Evolutionary conservation across 169 alveolate genomes (phyloP).

Genomic region (Plasmodium cynomolgi): DNA sequence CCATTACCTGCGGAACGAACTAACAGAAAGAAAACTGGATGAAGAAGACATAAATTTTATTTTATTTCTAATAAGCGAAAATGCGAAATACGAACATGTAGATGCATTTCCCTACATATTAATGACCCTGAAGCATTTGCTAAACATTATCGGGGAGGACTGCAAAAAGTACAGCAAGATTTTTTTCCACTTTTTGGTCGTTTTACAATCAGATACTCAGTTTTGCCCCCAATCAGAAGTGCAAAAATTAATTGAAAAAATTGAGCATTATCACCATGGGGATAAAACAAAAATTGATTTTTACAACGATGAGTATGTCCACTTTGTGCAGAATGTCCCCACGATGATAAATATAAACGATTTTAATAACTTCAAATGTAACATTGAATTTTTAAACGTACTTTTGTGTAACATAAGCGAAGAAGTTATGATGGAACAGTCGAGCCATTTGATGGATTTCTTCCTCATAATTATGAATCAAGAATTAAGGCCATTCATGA

Average conservation of each 20-base stretch:
- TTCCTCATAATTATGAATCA: constrained; percentile 10
- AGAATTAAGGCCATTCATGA: constrained; percentile 57
- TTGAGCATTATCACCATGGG: constrained; percentile 21
- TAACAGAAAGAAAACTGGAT: background rate
- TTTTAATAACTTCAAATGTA: constrained; percentile 46
- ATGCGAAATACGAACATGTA: constrained; percentile 33
- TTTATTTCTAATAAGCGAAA: constrained; percentile 60
- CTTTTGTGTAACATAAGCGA: constrained; percentile 44
- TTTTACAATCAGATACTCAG: constrained; percentile 25
- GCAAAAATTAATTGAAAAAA: constrained; percentile 34
- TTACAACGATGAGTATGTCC: constrained; percentile 39
- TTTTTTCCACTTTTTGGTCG: constrained; percentile 49
- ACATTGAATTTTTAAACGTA: constrained; percentile 31
- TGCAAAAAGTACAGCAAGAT: constrained; percentile 60
- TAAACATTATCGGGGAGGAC: constrained; percentile 28
- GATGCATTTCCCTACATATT: constrained; percentile 52
- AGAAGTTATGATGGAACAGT: constrained; percentile 22
- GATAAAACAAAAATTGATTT: constrained; percentile 14
- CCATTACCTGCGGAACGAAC: background rate
- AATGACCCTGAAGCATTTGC: constrained; percentile 22
- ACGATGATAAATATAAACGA: constrained; percentile 38
- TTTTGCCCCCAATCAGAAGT: constrained; percentile 23
- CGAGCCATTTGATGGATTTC: constrained; percentile 10
- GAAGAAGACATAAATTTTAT: constrained; percentile 35
- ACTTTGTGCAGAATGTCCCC: constrained; percentile 15